Evolutionary conservation across 306 rosid genomes (phyloP).

Genomic region (cucumber (Cucumis sativus)): Cucumber_9930_V3 NC_026660.2:30095001-30095500

Average conservation of each 20-base stretch:
- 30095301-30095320: not conserved
- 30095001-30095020: not conserved
- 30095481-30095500: not conserved
- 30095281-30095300: not conserved
- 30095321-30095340: no score
- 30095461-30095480: not conserved
- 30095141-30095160: not conserved
- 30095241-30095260: no score
- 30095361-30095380: no score
- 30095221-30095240: no score
- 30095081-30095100: not conserved
- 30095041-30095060: not conserved
- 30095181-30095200: no score
- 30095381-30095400: no score
- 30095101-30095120: not conserved
- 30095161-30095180: no score
- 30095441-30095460: not conserved
- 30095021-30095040: not conserved
- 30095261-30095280: no score
- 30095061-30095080: not conserved
- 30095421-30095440: not conserved
- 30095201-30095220: no score
- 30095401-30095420: no score
- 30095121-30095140: not conserved
- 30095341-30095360: no score